Conservation (phyloP, 768 basidiomycete genomes). For the Xerocomellus dryophilus region DNA sequence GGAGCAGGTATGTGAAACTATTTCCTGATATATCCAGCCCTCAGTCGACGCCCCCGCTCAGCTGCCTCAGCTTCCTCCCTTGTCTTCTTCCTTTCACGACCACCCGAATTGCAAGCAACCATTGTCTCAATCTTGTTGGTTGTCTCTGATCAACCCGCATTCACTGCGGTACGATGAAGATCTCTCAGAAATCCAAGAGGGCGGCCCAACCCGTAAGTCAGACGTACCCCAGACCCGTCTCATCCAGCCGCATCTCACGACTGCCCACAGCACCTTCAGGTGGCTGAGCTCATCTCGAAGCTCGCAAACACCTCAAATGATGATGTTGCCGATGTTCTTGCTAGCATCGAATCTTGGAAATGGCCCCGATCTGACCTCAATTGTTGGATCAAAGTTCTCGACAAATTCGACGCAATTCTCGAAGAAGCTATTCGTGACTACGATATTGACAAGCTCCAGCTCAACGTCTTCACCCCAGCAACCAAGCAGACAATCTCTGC, state of each 20-base stretch:
- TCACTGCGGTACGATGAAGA: conserved; percentile 76
- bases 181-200: conserved; percentile 82
- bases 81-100: conserved; percentile 13
- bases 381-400: conserved; percentile 93
- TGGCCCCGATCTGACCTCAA: conserved; percentile 97
- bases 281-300: conserved; percentile 75
- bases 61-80: neutral
- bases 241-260: conserved; percentile 9
- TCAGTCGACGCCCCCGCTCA: conserved; percentile 6
- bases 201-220: conserved; percentile 68
- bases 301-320: conserved; percentile 65
- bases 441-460: conserved; percentile 80
- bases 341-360: conserved; percentile 76
- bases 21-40: conserved; percentile 34
- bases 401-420: conserved; percentile 90
- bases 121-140: conserved; percentile 7
- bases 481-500: conserved; percentile 75
- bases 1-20: conserved; percentile 16
- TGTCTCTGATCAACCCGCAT: conserved; percentile 31
- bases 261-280: conserved; percentile 63
- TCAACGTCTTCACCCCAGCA: conserved; percentile 68
- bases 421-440: conserved; percentile 82
- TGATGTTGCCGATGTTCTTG: conserved; percentile 66
- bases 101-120: conserved; percentile 3
- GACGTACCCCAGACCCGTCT: neutral